A percentile compares a stretch with the other conserved stretches of the same genome.
These are phyloP conservation scores for Linanthus parryae DNA, from an alignment of 148 eudicot species.

Conservation along the genomic window DNA sequence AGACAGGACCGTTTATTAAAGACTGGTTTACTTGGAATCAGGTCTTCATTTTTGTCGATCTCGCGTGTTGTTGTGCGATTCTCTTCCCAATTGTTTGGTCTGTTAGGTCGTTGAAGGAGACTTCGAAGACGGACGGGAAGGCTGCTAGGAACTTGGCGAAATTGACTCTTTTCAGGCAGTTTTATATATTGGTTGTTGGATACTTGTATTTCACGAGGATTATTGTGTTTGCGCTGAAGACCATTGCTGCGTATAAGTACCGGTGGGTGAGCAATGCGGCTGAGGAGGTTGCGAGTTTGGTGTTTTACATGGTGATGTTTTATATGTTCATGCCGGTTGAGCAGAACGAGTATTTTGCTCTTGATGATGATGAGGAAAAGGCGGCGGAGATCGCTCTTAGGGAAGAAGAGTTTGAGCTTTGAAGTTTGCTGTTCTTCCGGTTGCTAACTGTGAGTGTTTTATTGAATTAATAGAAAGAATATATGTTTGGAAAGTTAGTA, in stretches of 20 bases:
- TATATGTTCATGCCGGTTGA: slow-evolving; percentile 98
- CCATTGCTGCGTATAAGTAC: slow-evolving; percentile 84
- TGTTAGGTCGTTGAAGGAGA: slow-evolving; percentile 83
- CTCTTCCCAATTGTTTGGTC: slow-evolving; percentile 96
- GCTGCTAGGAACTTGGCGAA: slow-evolving; percentile 91
- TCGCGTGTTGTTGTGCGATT: slow-evolving; percentile 80
- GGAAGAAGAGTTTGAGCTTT: slow-evolving; percentile 76
- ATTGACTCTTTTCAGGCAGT: slow-evolving; percentile 84
- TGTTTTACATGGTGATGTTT: slow-evolving; percentile 75
- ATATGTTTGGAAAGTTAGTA: too few relatives aligned
- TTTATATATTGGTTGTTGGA: slow-evolving; percentile 91
- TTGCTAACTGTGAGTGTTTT: slow-evolving; percentile 10
- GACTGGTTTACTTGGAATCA: slow-evolving; percentile 99
- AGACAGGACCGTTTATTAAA: slow-evolving; percentile 92
- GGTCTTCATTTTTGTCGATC: slow-evolving; percentile 89
- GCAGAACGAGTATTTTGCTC: slow-evolving; percentile 82
- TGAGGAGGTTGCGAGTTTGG: slow-evolving; percentile 89
- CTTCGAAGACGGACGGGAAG: slow-evolving; percentile 95
- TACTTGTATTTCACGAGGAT: slow-evolving; percentile 95
- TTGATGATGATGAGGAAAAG: slow-evolving; percentile 90
- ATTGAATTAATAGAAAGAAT: too few relatives aligned
- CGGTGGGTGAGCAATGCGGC: slow-evolving; percentile 94
- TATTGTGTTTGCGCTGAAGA: slow-evolving; percentile 79
- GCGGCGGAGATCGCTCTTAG: slow-evolving; percentile 91
- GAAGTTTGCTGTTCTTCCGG: slow-evolving; percentile 11